phyloP scores from a whole-genome alignment of 1,284 basidiomycete species.

The Austropuccinia psidii region DNA sequence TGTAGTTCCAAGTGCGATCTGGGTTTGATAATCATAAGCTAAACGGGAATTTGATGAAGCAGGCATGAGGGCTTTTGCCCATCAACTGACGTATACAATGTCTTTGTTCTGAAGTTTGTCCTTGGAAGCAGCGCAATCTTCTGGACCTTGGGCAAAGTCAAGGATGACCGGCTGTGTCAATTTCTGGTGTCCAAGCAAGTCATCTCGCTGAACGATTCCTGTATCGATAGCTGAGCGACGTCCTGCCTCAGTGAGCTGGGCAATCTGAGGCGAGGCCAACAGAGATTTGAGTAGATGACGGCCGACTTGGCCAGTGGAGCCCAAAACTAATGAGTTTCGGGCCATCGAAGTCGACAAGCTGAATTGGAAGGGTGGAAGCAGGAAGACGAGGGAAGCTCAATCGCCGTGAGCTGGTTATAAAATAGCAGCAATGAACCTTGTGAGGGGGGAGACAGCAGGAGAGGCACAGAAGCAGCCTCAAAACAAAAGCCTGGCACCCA shows the following conservation, averaged over 20 bases:
- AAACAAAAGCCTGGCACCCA: no score
- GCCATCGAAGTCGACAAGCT: no score
- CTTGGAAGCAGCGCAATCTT: not conserved
- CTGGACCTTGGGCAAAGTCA: not conserved
- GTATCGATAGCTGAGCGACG: not conserved
- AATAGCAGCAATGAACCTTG: no score
- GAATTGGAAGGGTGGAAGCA: no score
- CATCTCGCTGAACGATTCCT: not conserved
- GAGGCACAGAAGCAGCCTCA: no score
- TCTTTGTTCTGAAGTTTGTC: not conserved
- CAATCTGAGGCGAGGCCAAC: conserved; percentile 33
- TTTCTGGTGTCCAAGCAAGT: not conserved
- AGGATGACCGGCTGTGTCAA: not conserved
- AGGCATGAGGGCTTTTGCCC: not conserved
- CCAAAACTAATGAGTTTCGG: no score
- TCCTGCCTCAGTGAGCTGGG: conserved; percentile 2
- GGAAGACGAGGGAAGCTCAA: no score
- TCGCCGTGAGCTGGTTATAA: no score
- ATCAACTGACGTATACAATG: not conserved
- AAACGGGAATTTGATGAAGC: not conserved
- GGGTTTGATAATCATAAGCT: not conserved
- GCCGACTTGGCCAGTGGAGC: conserved; percentile 43
- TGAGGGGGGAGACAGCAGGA: no score
- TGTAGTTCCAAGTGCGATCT: not conserved
- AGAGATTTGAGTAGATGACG: conserved; percentile 39